A percentile compares a stretch with the other conserved stretches of the same genome.
These are phyloP conservation scores for Voacanga thouarsii DNA, from an alignment of 257 asterid genomes.

Conservation along the genomic window DNA sequence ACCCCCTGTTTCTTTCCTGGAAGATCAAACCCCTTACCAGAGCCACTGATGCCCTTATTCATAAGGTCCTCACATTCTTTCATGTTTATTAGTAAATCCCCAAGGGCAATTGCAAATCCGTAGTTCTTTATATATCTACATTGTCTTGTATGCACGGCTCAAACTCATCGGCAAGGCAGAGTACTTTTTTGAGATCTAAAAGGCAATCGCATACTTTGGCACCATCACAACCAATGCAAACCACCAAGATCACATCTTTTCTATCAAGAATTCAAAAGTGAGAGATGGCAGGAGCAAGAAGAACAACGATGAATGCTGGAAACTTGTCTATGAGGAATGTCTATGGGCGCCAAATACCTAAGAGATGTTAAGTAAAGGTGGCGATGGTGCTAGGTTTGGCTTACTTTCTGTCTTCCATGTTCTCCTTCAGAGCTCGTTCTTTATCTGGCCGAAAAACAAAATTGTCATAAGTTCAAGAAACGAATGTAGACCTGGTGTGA, in stretches of 20 bases:
- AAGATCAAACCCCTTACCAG: too few relatives aligned
- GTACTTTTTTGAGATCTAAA: background rate
- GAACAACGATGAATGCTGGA: too few relatives aligned
- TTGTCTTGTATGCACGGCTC: background rate
- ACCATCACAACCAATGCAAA: too few relatives aligned
- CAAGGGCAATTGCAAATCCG: conserved; percentile 9
- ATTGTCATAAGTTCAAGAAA: background rate
- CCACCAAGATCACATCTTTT: background rate
- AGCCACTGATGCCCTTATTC: too few relatives aligned
- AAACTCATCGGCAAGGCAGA: background rate
- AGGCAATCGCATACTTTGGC: background rate
- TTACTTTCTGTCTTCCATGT: conserved; percentile 44
- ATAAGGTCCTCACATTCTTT: too few relatives aligned
- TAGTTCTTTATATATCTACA: conserved; percentile 11
- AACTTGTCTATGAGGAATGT: too few relatives aligned
- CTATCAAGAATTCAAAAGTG: too few relatives aligned
- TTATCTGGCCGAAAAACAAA: conserved; percentile 18
- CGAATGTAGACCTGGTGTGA: background rate
- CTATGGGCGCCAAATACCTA: conserved; percentile 59
- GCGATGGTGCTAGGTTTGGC: conserved; percentile 59
- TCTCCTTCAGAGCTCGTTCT: conserved; percentile 38
- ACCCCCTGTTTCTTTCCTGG: too few relatives aligned
- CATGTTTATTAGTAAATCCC: too few relatives aligned
- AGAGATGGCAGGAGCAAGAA: too few relatives aligned
- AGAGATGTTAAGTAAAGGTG: conserved; percentile 64